These are phyloP conservation scores for Fusarium mundagurra DNA, from an alignment of 2,329 filamentous ascomycete genomes.

Conservation along the genomic window DNA sequence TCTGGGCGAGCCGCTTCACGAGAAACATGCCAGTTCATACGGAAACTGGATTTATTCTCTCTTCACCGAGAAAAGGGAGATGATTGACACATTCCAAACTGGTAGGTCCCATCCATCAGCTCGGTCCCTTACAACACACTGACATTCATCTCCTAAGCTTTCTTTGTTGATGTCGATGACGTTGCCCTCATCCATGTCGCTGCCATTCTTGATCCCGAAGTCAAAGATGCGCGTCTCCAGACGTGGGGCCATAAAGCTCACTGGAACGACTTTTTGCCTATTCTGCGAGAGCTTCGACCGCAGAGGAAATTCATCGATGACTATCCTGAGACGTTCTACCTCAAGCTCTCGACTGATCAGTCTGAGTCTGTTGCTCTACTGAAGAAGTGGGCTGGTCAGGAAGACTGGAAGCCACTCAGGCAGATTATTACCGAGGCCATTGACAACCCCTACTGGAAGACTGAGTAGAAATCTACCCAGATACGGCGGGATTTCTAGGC, in stretches of 20 bases:
- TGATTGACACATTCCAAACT: background rate
- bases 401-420: background rate
- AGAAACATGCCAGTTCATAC: constrained; percentile 20
- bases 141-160: background rate
- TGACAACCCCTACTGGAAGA: background rate
- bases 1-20: constrained; percentile 28
- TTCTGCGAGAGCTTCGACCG: constrained; percentile 3
- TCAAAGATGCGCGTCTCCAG: constrained; percentile 13
- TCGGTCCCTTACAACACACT: rapidly evolving
- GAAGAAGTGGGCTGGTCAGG: background rate
- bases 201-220: background rate
- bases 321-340: background rate
- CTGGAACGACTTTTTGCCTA: constrained; percentile 15
- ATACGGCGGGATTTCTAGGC: rapidly evolving
- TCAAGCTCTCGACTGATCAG: background rate
- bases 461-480: rapidly evolving
- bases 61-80: background rate
- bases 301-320: constrained; percentile 6
- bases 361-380: background rate
- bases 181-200: constrained; percentile 14
- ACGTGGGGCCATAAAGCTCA: constrained; percentile 5
- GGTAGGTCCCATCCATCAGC: background rate
- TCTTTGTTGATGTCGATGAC: constrained; percentile 13
- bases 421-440: background rate
- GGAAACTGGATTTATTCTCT: background rate